phyloP scores from a whole-genome alignment of 2,329 filamentous ascomycete genomes.

The Aspergillus awamori region DNA sequence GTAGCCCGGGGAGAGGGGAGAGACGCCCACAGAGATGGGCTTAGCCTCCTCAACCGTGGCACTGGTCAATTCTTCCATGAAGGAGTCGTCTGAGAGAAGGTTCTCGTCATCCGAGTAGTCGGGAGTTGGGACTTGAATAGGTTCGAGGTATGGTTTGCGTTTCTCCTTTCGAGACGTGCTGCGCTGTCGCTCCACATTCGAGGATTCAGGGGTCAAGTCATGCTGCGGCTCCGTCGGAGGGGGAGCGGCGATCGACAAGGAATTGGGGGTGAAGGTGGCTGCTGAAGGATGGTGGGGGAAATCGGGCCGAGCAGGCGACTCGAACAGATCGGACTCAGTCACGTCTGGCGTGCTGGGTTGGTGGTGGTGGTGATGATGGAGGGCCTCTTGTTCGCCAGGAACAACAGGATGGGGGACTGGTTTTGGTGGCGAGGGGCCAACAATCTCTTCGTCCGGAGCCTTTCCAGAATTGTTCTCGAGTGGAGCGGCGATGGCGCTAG shows the following conservation, averaged over 20 bases:
- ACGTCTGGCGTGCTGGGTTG: neutral
- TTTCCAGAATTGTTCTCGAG: constrained; percentile 29
- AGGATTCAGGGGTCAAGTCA: constrained; percentile 28
- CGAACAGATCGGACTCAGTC: constrained; percentile 16
- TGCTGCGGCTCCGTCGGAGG: constrained; percentile 25
- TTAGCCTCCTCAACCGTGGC: constrained; percentile 83
- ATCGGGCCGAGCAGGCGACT: constrained; percentile 21
- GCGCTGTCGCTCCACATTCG: constrained; percentile 24
- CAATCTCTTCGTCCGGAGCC: constrained; percentile 29
- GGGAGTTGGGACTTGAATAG: constrained; percentile 52
- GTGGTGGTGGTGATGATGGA: constrained; percentile 15
- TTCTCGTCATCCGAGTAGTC: constrained; percentile 49
- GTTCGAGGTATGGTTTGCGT: constrained; percentile 49
- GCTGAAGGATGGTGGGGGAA: constrained; percentile 22
- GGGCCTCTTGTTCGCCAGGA: constrained; percentile 23
- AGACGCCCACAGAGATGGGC: constrained; percentile 76
- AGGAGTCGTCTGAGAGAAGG: constrained; percentile 65
- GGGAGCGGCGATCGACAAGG: constrained; percentile 24
- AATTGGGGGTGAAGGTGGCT: constrained; percentile 21
- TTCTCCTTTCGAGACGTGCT: constrained; percentile 33
- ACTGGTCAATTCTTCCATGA: constrained; percentile 82
- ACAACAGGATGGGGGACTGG: constrained; percentile 20
- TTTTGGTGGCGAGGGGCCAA: constrained; percentile 22
- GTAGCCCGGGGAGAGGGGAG: constrained; percentile 73
- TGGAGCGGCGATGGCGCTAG: constrained; percentile 37